Conservation (phyloP, 2,329 filamentous ascomycete species). For the Colletotrichum spaethianum region DNA sequence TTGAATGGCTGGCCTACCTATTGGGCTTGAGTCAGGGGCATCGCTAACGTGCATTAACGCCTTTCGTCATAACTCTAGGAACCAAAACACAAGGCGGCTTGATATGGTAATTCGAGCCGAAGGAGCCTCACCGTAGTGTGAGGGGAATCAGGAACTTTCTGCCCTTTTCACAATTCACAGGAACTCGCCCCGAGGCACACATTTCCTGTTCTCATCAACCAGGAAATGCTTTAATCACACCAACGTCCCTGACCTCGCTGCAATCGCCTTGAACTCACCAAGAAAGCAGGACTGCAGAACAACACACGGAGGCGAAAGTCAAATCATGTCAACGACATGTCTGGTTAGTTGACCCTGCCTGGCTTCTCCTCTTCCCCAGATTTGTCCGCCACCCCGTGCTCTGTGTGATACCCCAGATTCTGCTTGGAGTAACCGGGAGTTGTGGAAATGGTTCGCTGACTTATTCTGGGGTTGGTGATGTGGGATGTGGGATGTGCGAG, state of each 20-base stretch:
- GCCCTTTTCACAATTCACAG: neutral
- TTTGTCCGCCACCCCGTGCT: neutral
- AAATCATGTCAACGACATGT: constrained; percentile 38
- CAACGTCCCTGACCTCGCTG: neutral
- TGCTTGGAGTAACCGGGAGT: neutral
- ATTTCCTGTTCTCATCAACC: constrained; percentile 26
- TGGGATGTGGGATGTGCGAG: neutral
- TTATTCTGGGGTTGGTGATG: constrained; percentile 10
- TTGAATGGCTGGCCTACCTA: too few relatives aligned
- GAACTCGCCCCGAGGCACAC: constrained; percentile 22
- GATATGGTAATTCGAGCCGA: constrained; percentile 19
- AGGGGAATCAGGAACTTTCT: neutral
- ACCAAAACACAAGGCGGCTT: neutral
- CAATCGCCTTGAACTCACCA: constrained; percentile 19
- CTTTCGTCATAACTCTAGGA: constrained; percentile 30
- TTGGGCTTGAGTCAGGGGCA: constrained; percentile 28
- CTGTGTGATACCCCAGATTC: constrained; percentile 12
- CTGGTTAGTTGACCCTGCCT: constrained; percentile 18
- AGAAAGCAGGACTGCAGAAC: neutral
- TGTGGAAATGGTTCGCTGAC: constrained; percentile 1
- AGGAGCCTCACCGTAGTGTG: neutral
- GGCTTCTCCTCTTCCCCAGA: constrained; percentile 19
- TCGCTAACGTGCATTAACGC: constrained; percentile 27
- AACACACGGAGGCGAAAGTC: neutral
- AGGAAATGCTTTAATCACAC: constrained; percentile 24